These are phyloP conservation scores for Candida boleticola DNA, from an alignment of 805 yeast genomes.

Conservation along the genomic window DNA sequence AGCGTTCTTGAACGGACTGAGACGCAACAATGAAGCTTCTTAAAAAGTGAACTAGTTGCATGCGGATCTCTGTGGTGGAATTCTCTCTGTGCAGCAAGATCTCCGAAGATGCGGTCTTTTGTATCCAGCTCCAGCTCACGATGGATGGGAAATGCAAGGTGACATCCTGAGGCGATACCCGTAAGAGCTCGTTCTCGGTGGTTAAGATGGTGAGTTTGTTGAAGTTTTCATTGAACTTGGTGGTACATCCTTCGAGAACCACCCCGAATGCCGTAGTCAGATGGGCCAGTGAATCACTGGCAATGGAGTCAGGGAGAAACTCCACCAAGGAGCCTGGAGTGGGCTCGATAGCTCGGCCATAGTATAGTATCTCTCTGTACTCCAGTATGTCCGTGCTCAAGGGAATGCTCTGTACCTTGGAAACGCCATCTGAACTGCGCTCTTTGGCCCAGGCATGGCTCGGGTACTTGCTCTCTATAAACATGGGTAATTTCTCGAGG, in stretches of 20 bases:
- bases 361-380: neutral
- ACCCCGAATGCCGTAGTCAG: slow-evolving; percentile 35
- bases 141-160: slow-evolving; percentile 22
- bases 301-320: slow-evolving; percentile 17
- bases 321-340: slow-evolving; percentile 41
- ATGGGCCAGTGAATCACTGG: too few relatives aligned
- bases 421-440: too few relatives aligned
- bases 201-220: slow-evolving; percentile 33
- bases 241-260: slow-evolving; percentile 28
- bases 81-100: slow-evolving; percentile 12
- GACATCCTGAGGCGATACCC: slow-evolving; percentile 27
- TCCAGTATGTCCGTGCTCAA: neutral
- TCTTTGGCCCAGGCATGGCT: too few relatives aligned
- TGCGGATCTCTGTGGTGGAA: slow-evolving; percentile 10
- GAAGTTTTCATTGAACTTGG: slow-evolving; percentile 32
- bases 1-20: slow-evolving; percentile 8
- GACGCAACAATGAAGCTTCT: slow-evolving; percentile 23
- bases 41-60: slow-evolving; percentile 19
- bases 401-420: too few relatives aligned
- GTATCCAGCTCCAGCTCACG: slow-evolving; percentile 1
- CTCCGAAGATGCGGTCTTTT: slow-evolving; percentile 14
- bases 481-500: neutral
- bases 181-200: slow-evolving; percentile 25
- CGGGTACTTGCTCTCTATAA: neutral
- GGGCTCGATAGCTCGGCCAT: slow-evolving; percentile 11